Evolutionary conservation across 2,329 filamentous ascomycete species (phyloP).

Genomic region (Epichloe sp.): DNA sequence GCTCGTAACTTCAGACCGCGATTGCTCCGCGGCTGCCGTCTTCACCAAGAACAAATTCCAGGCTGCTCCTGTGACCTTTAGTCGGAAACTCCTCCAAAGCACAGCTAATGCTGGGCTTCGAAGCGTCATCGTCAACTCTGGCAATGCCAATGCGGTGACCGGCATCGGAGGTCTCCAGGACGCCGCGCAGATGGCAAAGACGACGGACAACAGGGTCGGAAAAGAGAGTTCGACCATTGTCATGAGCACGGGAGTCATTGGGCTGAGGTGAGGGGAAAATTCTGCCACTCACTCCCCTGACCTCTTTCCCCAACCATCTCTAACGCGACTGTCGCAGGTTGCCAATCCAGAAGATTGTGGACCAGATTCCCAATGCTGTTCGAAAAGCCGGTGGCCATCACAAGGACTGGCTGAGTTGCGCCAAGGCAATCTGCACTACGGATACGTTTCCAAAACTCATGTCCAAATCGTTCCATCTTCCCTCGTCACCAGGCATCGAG

Average conservation of each 20-base stretch:
- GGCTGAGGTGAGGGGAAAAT: conserved; percentile 51
- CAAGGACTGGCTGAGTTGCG: conserved; percentile 74
- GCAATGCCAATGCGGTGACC: conserved; percentile 94
- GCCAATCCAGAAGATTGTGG: conserved; percentile 80
- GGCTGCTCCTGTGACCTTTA: conserved; percentile 85
- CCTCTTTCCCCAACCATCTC: background rate
- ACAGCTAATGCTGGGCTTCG: conserved; percentile 57
- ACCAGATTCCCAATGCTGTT: conserved; percentile 67
- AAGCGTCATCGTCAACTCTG: conserved; percentile 84
- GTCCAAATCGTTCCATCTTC: conserved; percentile 71
- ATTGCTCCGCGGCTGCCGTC: conserved; percentile 78
- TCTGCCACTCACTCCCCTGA: background rate
- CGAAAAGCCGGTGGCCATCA: conserved; percentile 60
- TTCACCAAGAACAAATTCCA: conserved; percentile 99
- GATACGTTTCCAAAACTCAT: conserved; percentile 96
- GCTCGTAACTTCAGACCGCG: conserved; percentile 71
- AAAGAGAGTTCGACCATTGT: conserved; percentile 57
- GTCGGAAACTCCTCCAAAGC: conserved; percentile 54
- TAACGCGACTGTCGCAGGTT: conserved; percentile 35
- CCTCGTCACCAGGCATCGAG: conserved; percentile 59
- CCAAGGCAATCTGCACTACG: conserved; percentile 90
- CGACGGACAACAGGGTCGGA: conserved; percentile 53
- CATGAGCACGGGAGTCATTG: conserved; percentile 98
- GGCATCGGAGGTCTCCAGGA: conserved; percentile 82
- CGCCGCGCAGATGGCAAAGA: conserved; percentile 68